A percentile compares a stretch with the other conserved stretches of the same genome.
Conservation (phyloP, 768 basidiomycete genomes). For the Lepiota subincarnata region DNA sequence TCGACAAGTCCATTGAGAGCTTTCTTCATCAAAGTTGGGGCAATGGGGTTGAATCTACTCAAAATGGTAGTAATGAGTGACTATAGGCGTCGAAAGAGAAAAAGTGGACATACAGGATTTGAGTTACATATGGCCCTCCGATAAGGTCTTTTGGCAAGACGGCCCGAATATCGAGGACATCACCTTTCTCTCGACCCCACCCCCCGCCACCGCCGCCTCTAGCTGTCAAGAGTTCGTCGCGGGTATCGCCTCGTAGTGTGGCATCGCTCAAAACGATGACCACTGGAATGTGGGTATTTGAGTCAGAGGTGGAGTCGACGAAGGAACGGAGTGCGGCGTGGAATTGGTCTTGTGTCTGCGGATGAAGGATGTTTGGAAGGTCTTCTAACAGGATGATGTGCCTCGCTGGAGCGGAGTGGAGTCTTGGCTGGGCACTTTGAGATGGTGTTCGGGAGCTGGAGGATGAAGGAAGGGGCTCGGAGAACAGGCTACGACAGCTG, state of each 20-base stretch:
- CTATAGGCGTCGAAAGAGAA: not conserved
- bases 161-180: constrained; percentile 57
- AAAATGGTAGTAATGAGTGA: constrained; percentile 1
- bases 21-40: constrained; percentile 77
- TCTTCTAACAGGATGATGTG: constrained; percentile 83
- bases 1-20: constrained; percentile 63
- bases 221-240: constrained; percentile 39
- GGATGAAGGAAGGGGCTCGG: constrained; percentile 6
- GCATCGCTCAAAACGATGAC: constrained; percentile 83
- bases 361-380: constrained; percentile 85
- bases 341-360: constrained; percentile 63
- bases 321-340: constrained; percentile 64
- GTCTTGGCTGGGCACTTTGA: constrained; percentile 16
- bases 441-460: constrained; percentile 13
- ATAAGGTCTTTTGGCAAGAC: constrained; percentile 69
- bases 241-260: constrained; percentile 69
- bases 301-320: constrained; percentile 30
- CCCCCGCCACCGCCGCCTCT: constrained; percentile 24
- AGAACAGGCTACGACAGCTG: constrained; percentile 53
- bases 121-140: constrained; percentile 69
- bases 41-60: constrained; percentile 86
- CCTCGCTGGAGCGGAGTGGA: constrained; percentile 17
- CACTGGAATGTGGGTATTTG: constrained; percentile 52
- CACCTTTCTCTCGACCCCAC: constrained; percentile 42
- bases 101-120: constrained; percentile 57